Base-by-base conservation (phyloP, 768 basidiomycete genomes). In the Leucocoprinus leucothites region DNA sequence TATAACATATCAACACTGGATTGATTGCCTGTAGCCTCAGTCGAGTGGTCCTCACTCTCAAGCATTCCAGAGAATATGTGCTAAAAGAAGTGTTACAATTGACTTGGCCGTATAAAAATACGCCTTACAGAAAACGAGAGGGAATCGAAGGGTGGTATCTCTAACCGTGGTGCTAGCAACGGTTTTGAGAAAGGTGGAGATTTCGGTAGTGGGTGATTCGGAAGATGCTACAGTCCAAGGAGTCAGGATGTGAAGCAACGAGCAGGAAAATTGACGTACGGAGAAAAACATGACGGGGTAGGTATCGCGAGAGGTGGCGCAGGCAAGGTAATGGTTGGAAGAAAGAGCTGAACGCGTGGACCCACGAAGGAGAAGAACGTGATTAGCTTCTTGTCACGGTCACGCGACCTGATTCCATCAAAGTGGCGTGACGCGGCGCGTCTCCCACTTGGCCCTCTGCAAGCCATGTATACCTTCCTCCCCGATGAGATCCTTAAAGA, bases 401-500 rank as follows among this genome's bases (percentile, higher is more conserved):
- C 31, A 31, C 31, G 31, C 31, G 31, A 31, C 31, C 31, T 31
- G 31, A 31, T 31, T 31, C n/a, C n/a, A n/a, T n/a, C n/a, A n/a
- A n/a, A n/a, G n/a, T 31, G 11, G 31, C 31, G 31, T 31, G 31
- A 31, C 31, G 11, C 11, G 11, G 31, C 31, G 43, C 43, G 25
- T 21, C 18, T 45, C n/a, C 11, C 31, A 5, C 11, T 31, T 31
- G 31, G 31, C 11, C 31, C 36, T 43, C 42, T 22, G 8, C 16
- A 16, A 14, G 9, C 45, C 46, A 51, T 51, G 50, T 42, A 42
- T 25, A 41, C 50, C 16, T 51, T 43, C 26, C 28, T 59, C 24
- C 47, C 53, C 1, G 34, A 53, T 44, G 56, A 62, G 31, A 42
- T 60, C 24, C 57, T 53, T 35, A 51, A 51, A 21, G 56, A 56